These are phyloP conservation scores for Verticillium isaacii DNA, from an alignment of 2,329 filamentous ascomycete species.

Conservation along the genomic window DNA sequence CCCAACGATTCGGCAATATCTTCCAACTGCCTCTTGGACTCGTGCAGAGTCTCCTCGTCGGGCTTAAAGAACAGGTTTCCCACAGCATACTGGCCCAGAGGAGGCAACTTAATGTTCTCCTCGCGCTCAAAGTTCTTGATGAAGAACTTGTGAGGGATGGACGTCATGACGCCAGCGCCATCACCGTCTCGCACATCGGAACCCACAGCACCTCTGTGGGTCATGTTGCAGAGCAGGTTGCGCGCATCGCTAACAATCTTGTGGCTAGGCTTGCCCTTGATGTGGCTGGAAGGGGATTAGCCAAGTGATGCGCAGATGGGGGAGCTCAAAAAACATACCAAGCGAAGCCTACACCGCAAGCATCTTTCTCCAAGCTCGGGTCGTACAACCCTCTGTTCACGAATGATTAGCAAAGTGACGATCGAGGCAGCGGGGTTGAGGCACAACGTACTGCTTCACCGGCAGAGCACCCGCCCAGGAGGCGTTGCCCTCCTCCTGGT, in stretches of 20 bases:
- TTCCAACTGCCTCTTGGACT: constrained; percentile 91
- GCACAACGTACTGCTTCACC: constrained; percentile 72
- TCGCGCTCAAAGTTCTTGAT: constrained; percentile 96
- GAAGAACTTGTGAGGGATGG: constrained; percentile 97
- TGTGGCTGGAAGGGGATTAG: constrained; percentile 58
- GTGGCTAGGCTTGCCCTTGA: constrained; percentile 95
- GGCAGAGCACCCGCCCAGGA: constrained; percentile 94
- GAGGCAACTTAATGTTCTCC: constrained; percentile 80
- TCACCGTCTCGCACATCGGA: constrained; percentile 98
- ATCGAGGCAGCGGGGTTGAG: not conserved
- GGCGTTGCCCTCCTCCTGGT: constrained; percentile 76
- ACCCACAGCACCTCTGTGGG: constrained; percentile 95
- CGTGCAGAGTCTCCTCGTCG: constrained; percentile 80
- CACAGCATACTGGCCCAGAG: constrained; percentile 88
- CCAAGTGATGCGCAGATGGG: constrained; percentile 9
- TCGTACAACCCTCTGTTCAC: constrained; percentile 75
- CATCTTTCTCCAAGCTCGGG: constrained; percentile 95
- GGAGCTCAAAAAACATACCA: constrained; percentile 57
- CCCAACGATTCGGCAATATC: constrained; percentile 85
- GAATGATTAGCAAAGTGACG: not conserved
- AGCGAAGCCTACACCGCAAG: constrained; percentile 97
- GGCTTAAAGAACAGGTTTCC: constrained; percentile 99
- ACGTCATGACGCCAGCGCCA: constrained; percentile 98
- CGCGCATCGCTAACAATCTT: constrained; percentile 98
- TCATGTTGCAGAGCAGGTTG: constrained; percentile 99